phyloP scores from a whole-genome alignment of 2,329 filamentous ascomycete genomes.

The Fusarium austroafricanum region DNA sequence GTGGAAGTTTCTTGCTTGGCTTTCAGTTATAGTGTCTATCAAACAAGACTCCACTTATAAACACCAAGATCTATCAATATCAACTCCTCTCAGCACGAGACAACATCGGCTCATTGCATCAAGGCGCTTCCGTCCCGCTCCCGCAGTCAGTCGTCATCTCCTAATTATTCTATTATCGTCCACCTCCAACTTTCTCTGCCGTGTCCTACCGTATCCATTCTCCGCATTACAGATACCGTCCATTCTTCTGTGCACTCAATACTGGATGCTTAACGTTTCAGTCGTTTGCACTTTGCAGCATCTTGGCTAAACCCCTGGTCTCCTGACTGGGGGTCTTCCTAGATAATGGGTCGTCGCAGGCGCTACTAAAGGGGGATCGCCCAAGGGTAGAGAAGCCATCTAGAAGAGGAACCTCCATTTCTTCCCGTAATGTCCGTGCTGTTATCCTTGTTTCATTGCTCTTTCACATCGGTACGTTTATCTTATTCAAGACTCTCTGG shows the following conservation, averaged over 20 bases:
- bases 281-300: constrained; percentile 5
- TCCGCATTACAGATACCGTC: constrained; percentile 5
- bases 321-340: constrained; percentile 40
- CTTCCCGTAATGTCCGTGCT: constrained; percentile 11
- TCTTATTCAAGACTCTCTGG: constrained; percentile 13
- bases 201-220: constrained; percentile 18
- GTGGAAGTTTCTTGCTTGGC: constrained; percentile 6
- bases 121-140: constrained; percentile 23
- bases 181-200: neutral
- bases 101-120: constrained; percentile 29
- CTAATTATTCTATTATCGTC: constrained; percentile 14
- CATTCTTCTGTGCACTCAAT: neutral
- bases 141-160: neutral
- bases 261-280: constrained; percentile 3
- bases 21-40: neutral
- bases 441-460: constrained; percentile 31
- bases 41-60: neutral
- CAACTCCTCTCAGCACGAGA: constrained; percentile 15
- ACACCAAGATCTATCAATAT: neutral
- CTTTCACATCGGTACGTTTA: constrained; percentile 23
- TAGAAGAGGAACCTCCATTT: constrained; percentile 39
- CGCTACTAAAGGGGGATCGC: constrained; percentile 41
- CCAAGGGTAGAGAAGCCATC: constrained; percentile 42
- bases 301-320: constrained; percentile 32
- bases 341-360: constrained; percentile 12